phyloP scores from a whole-genome alignment of 768 basidiomycete species.

The Suillus paluster region DNA sequence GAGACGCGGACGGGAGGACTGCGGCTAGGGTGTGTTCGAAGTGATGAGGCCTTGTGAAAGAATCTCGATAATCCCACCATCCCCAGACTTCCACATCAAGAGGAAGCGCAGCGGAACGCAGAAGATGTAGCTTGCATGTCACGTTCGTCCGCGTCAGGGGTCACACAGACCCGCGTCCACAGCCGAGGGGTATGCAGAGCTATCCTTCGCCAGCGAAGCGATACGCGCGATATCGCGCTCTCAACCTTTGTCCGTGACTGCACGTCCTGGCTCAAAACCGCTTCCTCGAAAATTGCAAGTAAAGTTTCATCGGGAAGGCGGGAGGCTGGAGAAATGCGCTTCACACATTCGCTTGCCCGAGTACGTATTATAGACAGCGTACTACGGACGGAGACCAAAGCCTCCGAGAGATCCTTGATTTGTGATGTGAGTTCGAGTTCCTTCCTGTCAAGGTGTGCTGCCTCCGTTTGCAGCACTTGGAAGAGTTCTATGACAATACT shows the following conservation, averaged over 20 bases:
- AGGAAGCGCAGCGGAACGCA: conserved; percentile 2
- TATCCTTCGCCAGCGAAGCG: conserved; percentile 37
- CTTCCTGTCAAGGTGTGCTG: not conserved
- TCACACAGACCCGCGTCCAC: conserved; percentile 33
- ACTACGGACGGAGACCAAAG: not conserved
- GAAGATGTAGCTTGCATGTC: not conserved
- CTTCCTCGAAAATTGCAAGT: conserved; percentile 35
- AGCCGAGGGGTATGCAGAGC: conserved; percentile 33
- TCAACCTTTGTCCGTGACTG: conserved; percentile 23
- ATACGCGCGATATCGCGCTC: conserved; percentile 33
- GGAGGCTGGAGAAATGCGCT: conserved; percentile 32
- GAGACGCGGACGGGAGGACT: conserved; percentile 29
- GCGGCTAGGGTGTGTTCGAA: conserved; percentile 31
- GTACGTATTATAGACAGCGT: conserved; percentile 20
- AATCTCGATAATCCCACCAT: conserved; percentile 36
- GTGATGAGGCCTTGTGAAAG: conserved; percentile 21
- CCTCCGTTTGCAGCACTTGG: not conserved
- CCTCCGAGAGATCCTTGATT: not conserved
- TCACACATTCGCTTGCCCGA: conserved; percentile 35
- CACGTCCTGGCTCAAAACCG: conserved; percentile 28
- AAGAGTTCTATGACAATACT: not conserved
- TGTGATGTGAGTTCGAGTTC: not conserved
- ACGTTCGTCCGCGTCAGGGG: conserved; percentile 17
- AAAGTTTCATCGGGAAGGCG: conserved; percentile 36
- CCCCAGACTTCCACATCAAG: conserved; percentile 33